Percentiles rank a stretch among this genome's conserved stretches.
Conservation (phyloP, 306 rosid genomes). For the Sesbania bispinosa region DNA sequence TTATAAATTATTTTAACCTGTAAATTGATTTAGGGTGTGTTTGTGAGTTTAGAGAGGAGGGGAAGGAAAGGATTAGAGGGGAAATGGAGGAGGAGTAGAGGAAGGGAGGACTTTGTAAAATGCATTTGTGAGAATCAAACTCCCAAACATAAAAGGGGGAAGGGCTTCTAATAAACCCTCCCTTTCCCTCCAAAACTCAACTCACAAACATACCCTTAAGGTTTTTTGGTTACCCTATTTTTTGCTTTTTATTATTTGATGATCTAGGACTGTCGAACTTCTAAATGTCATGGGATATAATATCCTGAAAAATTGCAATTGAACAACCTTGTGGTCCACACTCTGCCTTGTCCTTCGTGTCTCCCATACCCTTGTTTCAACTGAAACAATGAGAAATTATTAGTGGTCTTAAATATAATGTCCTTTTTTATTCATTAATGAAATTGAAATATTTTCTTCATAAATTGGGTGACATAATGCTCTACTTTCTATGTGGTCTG, state of each 20-base stretch:
- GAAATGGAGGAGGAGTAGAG: too few species aligned
- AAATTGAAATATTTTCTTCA: neutral
- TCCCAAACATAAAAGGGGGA: too few species aligned
- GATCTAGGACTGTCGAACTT: neutral
- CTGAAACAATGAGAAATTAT: neutral
- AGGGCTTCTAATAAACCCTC: too few species aligned
- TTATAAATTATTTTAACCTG: neutral
- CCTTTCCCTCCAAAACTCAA: too few species aligned
- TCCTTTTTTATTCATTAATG: neutral
- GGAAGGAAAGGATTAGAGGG: too few species aligned
- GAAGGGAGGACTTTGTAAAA: too few species aligned
- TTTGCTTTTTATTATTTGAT: neutral
- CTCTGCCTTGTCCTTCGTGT: neutral
- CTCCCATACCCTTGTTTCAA: neutral
- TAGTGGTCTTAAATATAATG: neutral
- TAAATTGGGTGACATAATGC: neutral
- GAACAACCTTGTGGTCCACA: neutral
- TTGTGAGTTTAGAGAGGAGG: too few species aligned
- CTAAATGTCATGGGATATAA: neutral
- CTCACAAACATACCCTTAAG: too few species aligned
- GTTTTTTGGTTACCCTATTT: neutral
- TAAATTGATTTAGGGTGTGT: neutral
- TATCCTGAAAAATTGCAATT: neutral
- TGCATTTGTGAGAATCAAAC: too few species aligned
- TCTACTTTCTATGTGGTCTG: slow-evolving; percentile 13